phyloP scores from a whole-genome alignment of 2,329 filamentous ascomycete genomes.

The Paraphoma chrysanthemicola region DNA sequence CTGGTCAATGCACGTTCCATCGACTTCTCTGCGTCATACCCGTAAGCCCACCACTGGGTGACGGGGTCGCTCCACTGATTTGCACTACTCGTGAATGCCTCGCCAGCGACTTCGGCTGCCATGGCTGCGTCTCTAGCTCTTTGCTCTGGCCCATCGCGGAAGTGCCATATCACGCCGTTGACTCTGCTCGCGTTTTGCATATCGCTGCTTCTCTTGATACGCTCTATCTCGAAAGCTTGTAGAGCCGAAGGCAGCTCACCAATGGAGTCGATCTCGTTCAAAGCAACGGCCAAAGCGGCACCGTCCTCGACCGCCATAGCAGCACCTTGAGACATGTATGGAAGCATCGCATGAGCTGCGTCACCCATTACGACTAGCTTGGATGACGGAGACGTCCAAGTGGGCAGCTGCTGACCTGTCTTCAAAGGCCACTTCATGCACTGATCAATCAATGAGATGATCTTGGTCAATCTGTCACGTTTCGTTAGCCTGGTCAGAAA shows the following conservation, averaged over 20 bases:
- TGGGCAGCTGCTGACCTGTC: conserved; percentile 10
- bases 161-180: conserved; percentile 58
- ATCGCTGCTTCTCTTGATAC: conserved; percentile 50
- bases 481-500: background rate
- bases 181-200: conserved; percentile 58
- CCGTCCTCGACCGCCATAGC: conserved; percentile 73
- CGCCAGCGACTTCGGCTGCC: conserved; percentile 47
- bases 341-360: conserved; percentile 33
- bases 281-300: conserved; percentile 62
- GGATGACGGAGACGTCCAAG: conserved; percentile 16
- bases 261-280: conserved; percentile 34
- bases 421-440: conserved; percentile 36
- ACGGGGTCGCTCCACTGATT: conserved; percentile 59
- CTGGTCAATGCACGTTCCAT: conserved; percentile 30
- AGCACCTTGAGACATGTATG: conserved; percentile 54
- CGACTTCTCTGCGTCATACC: conserved; percentile 52
- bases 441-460: conserved; percentile 31
- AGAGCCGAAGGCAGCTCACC: conserved; percentile 46
- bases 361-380: conserved; percentile 31
- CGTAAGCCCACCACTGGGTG: conserved; percentile 58
- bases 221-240: conserved; percentile 52
- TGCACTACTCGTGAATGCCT: conserved; percentile 46
- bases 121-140: conserved; percentile 25
- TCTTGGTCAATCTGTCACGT: conserved; percentile 30
- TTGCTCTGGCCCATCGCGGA: conserved; percentile 30